Evolutionary conservation across 805 yeast genomes (phyloP).

Genomic region (Saturnispora mendoncae): DNA sequence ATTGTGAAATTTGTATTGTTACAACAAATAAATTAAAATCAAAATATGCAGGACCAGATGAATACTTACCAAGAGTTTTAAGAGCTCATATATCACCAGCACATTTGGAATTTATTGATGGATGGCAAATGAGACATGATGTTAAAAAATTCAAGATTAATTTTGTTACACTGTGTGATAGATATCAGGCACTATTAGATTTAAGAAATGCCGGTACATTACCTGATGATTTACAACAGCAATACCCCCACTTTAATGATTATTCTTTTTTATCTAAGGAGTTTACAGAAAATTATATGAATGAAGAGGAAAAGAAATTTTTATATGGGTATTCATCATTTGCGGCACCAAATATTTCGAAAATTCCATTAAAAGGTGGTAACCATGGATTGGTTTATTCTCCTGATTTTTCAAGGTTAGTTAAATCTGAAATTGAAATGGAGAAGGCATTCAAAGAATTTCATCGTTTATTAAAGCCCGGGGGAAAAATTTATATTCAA

Average conservation of each 20-base stretch:
- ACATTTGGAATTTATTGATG: constrained; percentile 26
- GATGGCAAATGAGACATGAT: constrained; percentile 28
- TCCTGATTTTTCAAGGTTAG: constrained; percentile 22
- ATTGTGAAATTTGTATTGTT: constrained; percentile 21
- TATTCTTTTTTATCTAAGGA: constrained; percentile 16
- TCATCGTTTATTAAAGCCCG: constrained; percentile 24
- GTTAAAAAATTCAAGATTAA: constrained; percentile 23
- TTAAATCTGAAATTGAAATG: constrained; percentile 17
- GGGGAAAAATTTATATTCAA: constrained; percentile 25
- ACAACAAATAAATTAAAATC: constrained; percentile 24
- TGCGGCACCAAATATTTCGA: constrained; percentile 20
- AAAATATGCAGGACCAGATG: constrained; percentile 9
- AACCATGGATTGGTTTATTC: constrained; percentile 25
- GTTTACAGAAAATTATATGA: constrained; percentile 17
- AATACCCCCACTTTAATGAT: constrained; percentile 20
- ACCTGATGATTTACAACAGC: constrained; percentile 11
- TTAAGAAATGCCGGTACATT: constrained; percentile 19
- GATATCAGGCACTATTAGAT: constrained; percentile 20
- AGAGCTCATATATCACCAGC: constrained; percentile 21
- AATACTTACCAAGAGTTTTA: constrained; percentile 9
- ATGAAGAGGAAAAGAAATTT: constrained; percentile 20
- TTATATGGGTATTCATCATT: constrained; percentile 27
- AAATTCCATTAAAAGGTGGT: constrained; percentile 22
- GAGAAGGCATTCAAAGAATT: constrained; percentile 21
- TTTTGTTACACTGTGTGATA: constrained; percentile 21